Percentiles rank a stretch among this genome's conserved stretches.
phyloP scores from a whole-genome alignment of 176 grass and related monocot genomes.

The Thinopyrum elongatum region DNA sequence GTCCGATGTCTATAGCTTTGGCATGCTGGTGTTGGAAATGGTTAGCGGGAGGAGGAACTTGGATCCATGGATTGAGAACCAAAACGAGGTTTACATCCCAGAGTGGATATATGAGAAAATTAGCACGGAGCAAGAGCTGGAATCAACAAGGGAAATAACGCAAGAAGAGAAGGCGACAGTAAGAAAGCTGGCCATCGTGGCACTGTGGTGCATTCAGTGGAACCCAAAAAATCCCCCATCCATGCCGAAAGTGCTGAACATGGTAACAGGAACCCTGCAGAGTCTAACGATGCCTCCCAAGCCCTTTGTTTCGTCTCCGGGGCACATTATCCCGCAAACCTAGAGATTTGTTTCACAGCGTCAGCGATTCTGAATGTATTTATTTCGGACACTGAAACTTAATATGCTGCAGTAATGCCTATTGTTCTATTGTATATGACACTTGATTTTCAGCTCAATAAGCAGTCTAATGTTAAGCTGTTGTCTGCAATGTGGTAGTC shows the following conservation, averaged over 20 bases:
- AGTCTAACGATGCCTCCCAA: not conserved
- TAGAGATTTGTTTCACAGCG: not conserved
- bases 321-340: not conserved
- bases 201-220: constrained; percentile 8
- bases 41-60: not conserved
- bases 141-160: not conserved
- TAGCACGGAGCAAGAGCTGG: not conserved
- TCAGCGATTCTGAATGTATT: not conserved
- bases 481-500: too few relatives aligned
- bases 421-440: too few relatives aligned
- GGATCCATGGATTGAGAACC: not conserved
- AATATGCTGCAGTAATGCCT: not conserved
- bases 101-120: constrained; percentile 4
- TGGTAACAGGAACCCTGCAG: not conserved
- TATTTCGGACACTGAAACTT: not conserved
- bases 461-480: too few relatives aligned
- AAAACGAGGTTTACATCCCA: not conserved
- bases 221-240: not conserved
- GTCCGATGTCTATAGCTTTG: not conserved
- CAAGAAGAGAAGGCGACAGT: not conserved
- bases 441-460: too few relatives aligned
- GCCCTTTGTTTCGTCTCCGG: not conserved
- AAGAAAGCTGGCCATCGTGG: not conserved
- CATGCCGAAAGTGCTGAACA: not conserved
- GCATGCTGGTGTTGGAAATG: constrained; percentile 11